phyloP scores from a whole-genome alignment of 2,329 filamentous ascomycete species.

The Aspergillus chevalieri region DNA sequence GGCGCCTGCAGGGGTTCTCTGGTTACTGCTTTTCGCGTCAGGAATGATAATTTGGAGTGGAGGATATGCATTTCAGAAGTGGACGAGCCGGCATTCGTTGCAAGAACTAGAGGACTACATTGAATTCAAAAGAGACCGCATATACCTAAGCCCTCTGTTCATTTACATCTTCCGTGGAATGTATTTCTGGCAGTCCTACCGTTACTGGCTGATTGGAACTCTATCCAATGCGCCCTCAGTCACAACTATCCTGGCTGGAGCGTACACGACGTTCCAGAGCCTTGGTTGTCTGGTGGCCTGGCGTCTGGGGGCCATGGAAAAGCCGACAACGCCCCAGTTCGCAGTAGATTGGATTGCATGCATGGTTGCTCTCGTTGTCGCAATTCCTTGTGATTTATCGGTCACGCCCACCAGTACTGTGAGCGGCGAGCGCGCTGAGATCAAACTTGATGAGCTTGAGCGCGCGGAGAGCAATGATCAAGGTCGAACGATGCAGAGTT shows the following conservation, averaged over 20 bases:
- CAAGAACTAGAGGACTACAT: slow-evolving; percentile 39
- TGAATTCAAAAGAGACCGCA: slow-evolving; percentile 43
- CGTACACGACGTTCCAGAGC: slow-evolving; percentile 44
- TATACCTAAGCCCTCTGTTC: slow-evolving; percentile 59
- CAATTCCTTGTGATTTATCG: slow-evolving; percentile 39
- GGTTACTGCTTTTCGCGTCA: slow-evolving; percentile 42
- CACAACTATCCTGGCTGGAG: slow-evolving; percentile 42
- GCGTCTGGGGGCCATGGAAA: slow-evolving; percentile 36
- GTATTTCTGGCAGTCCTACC: slow-evolving; percentile 60
- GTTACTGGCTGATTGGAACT: slow-evolving; percentile 56
- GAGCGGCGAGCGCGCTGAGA: too few species aligned
- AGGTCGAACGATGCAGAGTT: too few species aligned
- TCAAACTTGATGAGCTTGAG: too few species aligned
- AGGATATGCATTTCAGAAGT: slow-evolving; percentile 61
- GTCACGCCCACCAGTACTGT: slow-evolving; percentile 28
- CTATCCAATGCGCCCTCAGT: slow-evolving; percentile 38
- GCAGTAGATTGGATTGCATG: slow-evolving; percentile 44
- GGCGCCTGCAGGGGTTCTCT: slow-evolving; percentile 44
- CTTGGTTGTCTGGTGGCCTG: slow-evolving; percentile 44
- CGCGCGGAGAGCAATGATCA: too few species aligned
- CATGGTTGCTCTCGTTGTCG: slow-evolving; percentile 40
- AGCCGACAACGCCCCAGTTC: slow-evolving; percentile 37
- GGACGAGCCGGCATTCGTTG: slow-evolving; percentile 43
- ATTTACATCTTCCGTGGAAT: slow-evolving; percentile 66
- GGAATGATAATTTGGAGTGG: slow-evolving; percentile 55